Evolutionary conservation across 1,284 basidiomycete species (phyloP), one percentile per base, ranked within the genome.

Genomic region (Pterulicium gracile): DNA sequence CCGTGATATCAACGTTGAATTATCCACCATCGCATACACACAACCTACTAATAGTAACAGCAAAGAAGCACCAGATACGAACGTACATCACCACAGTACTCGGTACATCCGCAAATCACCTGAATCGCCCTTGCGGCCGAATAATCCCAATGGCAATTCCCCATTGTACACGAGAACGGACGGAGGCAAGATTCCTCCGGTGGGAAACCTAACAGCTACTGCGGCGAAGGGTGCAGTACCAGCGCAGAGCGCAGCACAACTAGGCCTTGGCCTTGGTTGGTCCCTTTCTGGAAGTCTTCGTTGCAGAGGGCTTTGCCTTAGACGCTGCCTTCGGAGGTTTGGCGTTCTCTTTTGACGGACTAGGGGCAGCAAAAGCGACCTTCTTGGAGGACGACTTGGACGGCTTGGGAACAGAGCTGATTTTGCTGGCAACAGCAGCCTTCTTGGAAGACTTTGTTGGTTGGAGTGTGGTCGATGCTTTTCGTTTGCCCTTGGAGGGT

Each of bases 371-470:
- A 52, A 70, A 69, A 1, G 68, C 56, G 40, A 79, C 76, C 55
- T 73, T 79, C 62, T 80, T 80, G 18, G 57, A 54, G 4, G 72
- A 63, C 3, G 60, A 64, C 23, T 63, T 48, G 42, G 56, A 50
- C n/a, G n/a, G n/a, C n/a, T n/a, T n/a, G n/a, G n/a, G n/a, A n/a
- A n/a, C n/a, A n/a, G n/a, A n/a, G n/a, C n/a, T n/a, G n/a, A n/a
- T n/a, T n/a, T n/a, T n/a, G n/a, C n/a, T n/a, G n/a, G 47, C 58
- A 52, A 70, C 68, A 1, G 68, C 56, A 39, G 79, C 76, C 55
- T 73, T 79, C 62, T 80, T 80, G 18, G 57, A 54, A 4, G 27
- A n/a, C 27, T 32, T 32, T 10, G 55, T 20, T 7, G 57, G 51
- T 32, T 66, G 60, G 7, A 53, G 50, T 3, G 56, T 58, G 45